phyloP scores from a whole-genome alignment of 805 yeast species.

The Candida golubevii region DNA sequence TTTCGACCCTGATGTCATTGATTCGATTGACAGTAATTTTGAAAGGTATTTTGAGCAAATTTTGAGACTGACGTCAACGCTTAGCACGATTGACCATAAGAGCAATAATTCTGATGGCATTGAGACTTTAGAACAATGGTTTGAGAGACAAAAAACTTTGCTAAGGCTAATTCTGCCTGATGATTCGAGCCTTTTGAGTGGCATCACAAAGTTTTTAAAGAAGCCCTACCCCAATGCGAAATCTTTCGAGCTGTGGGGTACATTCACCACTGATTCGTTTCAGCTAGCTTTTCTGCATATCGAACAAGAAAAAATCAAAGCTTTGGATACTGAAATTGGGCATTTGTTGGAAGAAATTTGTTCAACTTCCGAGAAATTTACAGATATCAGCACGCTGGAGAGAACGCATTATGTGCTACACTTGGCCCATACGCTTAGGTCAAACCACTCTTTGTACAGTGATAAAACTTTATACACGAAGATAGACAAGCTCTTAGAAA shows the following conservation, averaged over 20 bases:
- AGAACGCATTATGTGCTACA: constrained; percentile 4
- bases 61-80: constrained; percentile 6
- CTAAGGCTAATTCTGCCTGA: constrained; percentile 1
- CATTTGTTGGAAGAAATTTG: neutral
- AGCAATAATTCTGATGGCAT: neutral
- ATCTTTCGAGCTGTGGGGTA: constrained; percentile 12
- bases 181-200: neutral
- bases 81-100: neutral
- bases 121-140: constrained; percentile 11
- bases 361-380: neutral
- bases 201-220: neutral
- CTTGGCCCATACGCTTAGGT: constrained; percentile 2
- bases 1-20: constrained; percentile 10
- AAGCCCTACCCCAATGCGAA: constrained; percentile 1
- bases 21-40: constrained; percentile 26
- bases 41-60: constrained; percentile 24
- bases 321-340: neutral
- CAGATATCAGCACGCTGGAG: neutral
- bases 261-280: constrained; percentile 1
- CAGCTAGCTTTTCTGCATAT: constrained; percentile 1
- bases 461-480: neutral
- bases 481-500: neutral
- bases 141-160: constrained; percentile 4
- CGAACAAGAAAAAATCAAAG: neutral
- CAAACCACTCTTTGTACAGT: neutral